Evolutionary conservation across 805 yeast species (phyloP).

Genomic region (Spathaspora hagerdaliae): DNA sequence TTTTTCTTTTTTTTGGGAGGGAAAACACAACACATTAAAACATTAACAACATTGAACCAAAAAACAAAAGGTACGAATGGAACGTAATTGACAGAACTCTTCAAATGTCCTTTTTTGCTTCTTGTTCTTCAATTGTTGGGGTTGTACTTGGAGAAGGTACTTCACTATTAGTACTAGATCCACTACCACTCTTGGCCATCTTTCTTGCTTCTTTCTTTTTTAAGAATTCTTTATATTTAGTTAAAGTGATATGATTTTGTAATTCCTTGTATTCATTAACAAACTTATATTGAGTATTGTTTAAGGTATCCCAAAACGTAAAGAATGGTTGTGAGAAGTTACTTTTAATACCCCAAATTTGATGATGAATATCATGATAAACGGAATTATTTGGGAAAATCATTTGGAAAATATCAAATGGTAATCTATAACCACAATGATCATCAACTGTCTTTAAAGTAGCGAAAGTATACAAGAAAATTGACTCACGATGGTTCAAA

Average conservation of each 20-base stretch:
- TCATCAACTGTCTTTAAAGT: slow-evolving; percentile 97
- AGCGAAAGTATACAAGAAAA: slow-evolving; percentile 75
- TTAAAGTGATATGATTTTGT: slow-evolving; percentile 65
- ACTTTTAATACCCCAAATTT: slow-evolving; percentile 88
- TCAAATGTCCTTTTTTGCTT: not conserved
- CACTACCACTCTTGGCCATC: not conserved
- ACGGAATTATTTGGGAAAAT: slow-evolving; percentile 93
- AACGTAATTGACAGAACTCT: too few species aligned
- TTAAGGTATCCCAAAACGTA: slow-evolving; percentile 81
- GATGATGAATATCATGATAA: slow-evolving; percentile 97
- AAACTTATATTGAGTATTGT: slow-evolving; percentile 66
- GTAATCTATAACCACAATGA: slow-evolving; percentile 96
- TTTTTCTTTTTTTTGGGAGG: not conserved
- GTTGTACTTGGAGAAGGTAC: not conserved
- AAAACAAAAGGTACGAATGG: not conserved
- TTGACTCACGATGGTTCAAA: slow-evolving; percentile 72
- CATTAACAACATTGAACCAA: not conserved
- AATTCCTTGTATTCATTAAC: slow-evolving; percentile 58
- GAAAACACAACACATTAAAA: not conserved
- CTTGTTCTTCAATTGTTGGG: not conserved
- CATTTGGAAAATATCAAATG: slow-evolving; percentile 85
- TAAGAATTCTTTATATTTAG: slow-evolving; percentile 59
- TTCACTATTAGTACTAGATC: not conserved
- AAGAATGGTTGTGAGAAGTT: slow-evolving; percentile 96
- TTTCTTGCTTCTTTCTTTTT: slow-evolving; percentile 20